phyloP scores from a whole-genome alignment of 1,284 basidiomycete genomes.

The Ceratobasidium sp. region DNA sequence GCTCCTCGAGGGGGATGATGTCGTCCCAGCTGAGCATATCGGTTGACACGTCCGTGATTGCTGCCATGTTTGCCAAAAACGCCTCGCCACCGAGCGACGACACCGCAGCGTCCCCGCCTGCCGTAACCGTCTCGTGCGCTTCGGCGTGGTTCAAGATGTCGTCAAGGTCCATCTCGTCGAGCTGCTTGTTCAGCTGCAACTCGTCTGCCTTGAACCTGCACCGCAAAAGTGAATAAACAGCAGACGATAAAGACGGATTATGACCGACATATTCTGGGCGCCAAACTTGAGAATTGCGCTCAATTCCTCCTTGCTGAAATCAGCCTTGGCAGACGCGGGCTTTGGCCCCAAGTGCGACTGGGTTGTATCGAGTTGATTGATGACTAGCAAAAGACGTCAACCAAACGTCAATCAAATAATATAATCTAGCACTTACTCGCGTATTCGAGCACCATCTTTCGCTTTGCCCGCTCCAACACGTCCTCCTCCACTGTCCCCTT shows the following conservation, averaged over 20 bases:
- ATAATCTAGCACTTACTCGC: constrained; percentile 79
- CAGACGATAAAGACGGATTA: neutral
- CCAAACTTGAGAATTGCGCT: constrained; percentile 99
- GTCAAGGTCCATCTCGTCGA: constrained; percentile 99
- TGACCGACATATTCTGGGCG: constrained; percentile 92
- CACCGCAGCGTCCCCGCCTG: constrained; percentile 76
- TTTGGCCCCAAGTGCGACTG: constrained; percentile 95
- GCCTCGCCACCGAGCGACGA: constrained; percentile 95
- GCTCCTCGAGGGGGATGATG: constrained; percentile 95
- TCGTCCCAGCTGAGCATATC: constrained; percentile 97
- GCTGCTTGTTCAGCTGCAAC: constrained; percentile 91
- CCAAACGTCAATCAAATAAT: constrained; percentile 28
- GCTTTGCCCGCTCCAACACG: constrained; percentile 96
- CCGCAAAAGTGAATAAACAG: neutral
- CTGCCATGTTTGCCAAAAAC: constrained; percentile 95
- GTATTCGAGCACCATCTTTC: constrained; percentile 99
- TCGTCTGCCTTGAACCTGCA: constrained; percentile 96
- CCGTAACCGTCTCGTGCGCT: constrained; percentile 93
- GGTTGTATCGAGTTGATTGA: constrained; percentile 99
- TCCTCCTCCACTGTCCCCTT: constrained; percentile 99
- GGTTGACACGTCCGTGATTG: constrained; percentile 97
- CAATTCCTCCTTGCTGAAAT: constrained; percentile 97
- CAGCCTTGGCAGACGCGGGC: constrained; percentile 76
- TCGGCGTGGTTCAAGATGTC: constrained; percentile 98
- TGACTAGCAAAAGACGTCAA: constrained; percentile 71